A percentile compares a stretch with the other conserved stretches of the same genome.
These are phyloP conservation scores for Candida coquimbonensis DNA, from an alignment of 805 yeast genomes.

Conservation along the genomic window DNA sequence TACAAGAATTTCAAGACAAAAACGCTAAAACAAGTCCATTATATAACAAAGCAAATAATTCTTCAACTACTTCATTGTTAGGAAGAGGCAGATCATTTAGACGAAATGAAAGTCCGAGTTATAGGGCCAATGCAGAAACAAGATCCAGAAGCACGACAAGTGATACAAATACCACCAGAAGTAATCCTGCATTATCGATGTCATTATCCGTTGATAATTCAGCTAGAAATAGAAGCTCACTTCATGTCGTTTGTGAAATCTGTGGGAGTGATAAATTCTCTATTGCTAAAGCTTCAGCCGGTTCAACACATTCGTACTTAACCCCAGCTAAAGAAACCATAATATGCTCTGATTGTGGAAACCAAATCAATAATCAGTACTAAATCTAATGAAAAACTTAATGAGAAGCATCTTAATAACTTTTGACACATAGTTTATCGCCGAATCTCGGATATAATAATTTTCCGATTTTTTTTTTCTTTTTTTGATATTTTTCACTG, in stretches of 20 bases:
- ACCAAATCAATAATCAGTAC: conserved; percentile 12
- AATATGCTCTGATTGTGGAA: conserved; percentile 24
- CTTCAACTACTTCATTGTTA: conserved; percentile 12
- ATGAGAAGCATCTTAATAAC: not conserved
- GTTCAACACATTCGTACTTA: not conserved
- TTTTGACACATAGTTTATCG: too few species aligned
- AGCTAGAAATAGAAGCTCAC: not conserved
- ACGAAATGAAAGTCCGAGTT: not conserved
- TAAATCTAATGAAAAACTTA: not conserved
- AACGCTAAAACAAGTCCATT: not conserved
- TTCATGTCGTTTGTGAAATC: conserved; percentile 15
- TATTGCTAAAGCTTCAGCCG: conserved; percentile 6
- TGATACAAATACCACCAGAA: conserved; percentile 9
- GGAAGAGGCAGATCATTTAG: conserved; percentile 11
- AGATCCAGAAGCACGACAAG: conserved; percentile 6
- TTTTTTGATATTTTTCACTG: not conserved
- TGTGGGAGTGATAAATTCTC: conserved; percentile 23
- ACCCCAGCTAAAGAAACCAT: conserved; percentile 5
- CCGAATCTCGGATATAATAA: not conserved
- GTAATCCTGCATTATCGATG: not conserved
- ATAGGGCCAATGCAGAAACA: not conserved
- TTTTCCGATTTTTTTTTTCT: not conserved
- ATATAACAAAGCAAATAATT: conserved; percentile 11
- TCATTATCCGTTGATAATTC: not conserved
- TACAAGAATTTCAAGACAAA: conserved; percentile 7